These are phyloP conservation scores for Penicillium glabrum DNA, from an alignment of 2,329 filamentous ascomycete species.

Conservation along the genomic window DNA sequence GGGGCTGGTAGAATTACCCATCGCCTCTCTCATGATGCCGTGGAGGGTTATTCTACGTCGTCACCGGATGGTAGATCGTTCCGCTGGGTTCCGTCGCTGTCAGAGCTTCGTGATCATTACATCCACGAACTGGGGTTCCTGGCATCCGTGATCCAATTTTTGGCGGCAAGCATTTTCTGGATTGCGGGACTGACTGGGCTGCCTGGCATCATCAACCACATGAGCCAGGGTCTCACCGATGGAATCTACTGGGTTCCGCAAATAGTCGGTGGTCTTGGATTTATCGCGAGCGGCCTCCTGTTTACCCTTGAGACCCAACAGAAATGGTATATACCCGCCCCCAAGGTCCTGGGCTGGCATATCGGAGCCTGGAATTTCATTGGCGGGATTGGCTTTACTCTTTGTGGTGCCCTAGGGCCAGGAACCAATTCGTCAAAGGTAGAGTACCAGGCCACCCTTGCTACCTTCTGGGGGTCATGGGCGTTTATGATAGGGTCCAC, in stretches of 20 bases:
- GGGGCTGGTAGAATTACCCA: background rate
- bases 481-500: constrained; percentile 47
- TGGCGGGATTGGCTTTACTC: constrained; percentile 63
- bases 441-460: constrained; percentile 50
- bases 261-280: constrained; percentile 62
- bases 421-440: constrained; percentile 43
- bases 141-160: constrained; percentile 56
- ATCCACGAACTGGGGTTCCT: constrained; percentile 63
- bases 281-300: constrained; percentile 58
- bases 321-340: constrained; percentile 62
- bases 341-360: constrained; percentile 62
- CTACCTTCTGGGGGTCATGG: constrained; percentile 45
- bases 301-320: constrained; percentile 68
- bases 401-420: constrained; percentile 59
- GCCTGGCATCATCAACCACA: constrained; percentile 54
- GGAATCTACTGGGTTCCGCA: constrained; percentile 64
- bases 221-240: constrained; percentile 51
- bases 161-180: constrained; percentile 65
- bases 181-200: constrained; percentile 62
- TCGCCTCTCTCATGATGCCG: constrained; percentile 1
- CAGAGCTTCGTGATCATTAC: constrained; percentile 61
- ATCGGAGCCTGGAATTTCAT: constrained; percentile 66
- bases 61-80: constrained; percentile 40
- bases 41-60: constrained; percentile 10
- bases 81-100: constrained; percentile 60